Evolutionary conservation across 140 eudicot genomes (phyloP), one percentile per base, ranked within the genome.

Genomic region (Bidens hawaiensis): DNA sequence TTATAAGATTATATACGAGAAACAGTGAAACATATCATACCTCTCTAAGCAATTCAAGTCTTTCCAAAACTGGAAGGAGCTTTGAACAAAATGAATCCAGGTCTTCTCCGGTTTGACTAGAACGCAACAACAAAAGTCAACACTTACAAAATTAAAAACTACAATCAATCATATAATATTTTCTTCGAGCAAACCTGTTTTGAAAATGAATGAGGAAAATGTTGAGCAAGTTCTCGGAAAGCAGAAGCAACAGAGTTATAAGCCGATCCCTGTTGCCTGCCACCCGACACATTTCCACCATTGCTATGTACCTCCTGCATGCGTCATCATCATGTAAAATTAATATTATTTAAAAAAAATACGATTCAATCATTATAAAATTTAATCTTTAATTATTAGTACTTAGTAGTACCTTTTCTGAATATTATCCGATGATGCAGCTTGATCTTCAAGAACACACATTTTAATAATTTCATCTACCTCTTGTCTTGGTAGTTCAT

Each of bases 401-500:
- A 10, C 15, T 49, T 19, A 19, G 53, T 47, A 10, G 24, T 50
- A 50, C 99, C 99, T 85, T 68, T 80, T 83, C 59, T 88, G 91
- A 61, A 82, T 94, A 64, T 79, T 82, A 70, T 88, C 97, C 7
- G 99, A 81, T 5, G 95, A 64, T 17, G 88, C 65, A 73, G 76
- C 71, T 71, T 60, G 78, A 62, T 74, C 88, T 71, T 78, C 76
- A 70, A 77, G 75, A 53, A 53, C 75, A 68, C 81, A 88, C 77
- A 77, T 67, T 59, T 49, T 79, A 22, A 94, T 81, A 34, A 88
- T 83, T 60, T 85, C 97, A 71, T 94, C 99, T 60, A 94, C 97
- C 67, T 94, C 99, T 78, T 85, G 99, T 71, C 99, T 75, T 51
- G 99, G 80, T 40, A 94, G 71, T 66, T 94, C 97, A 62, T 94